Base-by-base conservation (phyloP, 2,329 filamentous ascomycete species). In the Magnaporthiopsis incrustans region DNA sequence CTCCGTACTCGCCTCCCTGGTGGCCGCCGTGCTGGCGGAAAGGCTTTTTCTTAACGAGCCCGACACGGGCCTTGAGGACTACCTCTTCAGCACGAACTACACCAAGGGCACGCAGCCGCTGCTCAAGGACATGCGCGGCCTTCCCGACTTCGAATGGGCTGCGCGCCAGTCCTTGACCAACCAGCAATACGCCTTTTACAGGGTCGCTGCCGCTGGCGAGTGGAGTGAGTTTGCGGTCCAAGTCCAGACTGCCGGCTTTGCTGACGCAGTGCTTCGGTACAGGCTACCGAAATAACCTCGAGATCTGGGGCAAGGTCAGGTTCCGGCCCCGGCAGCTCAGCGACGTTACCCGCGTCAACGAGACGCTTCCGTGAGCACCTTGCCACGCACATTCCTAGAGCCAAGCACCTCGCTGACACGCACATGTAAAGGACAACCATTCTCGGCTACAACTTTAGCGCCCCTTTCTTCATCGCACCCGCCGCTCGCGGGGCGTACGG, bases 131-230 rank as follows among this genome's bases (percentile, higher is more conserved):
- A 77, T 82, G 25, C 73, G 77, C 0, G 77, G 75, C 15, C 72
- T 82, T 15, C 78, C 78, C 10, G 80, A 82, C 71, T 83, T 83
- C 64, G 79, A 82, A 62, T 82, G 74, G 71, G 78, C 77, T 4
- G 80, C 79, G 25, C 74, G 77, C 15, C 76, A 78, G 64, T 72
- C 76, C 66, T 72, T 82, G 67, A 75, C 75, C 63, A 69, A 69
- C 35, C 73, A 75, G 27, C 68, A 77, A 33, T 82, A 80, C 66
- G 77, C 79, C 18, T 82, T 80, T 72, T 82, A 82, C 71, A 77
- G 80, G 33, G 79, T 77, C 64, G 80, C 77, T 22, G 78, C 79
- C 10, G 80, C 77, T 4, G 79, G 79, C 60, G 80, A 82, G 69
- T 82, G 77, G 78, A 71, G 38, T 32, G 27, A 27, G 57, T 58